phyloP scores from a whole-genome alignment of 805 yeast genomes.

The Tetrapisispora arboricola region DNA sequence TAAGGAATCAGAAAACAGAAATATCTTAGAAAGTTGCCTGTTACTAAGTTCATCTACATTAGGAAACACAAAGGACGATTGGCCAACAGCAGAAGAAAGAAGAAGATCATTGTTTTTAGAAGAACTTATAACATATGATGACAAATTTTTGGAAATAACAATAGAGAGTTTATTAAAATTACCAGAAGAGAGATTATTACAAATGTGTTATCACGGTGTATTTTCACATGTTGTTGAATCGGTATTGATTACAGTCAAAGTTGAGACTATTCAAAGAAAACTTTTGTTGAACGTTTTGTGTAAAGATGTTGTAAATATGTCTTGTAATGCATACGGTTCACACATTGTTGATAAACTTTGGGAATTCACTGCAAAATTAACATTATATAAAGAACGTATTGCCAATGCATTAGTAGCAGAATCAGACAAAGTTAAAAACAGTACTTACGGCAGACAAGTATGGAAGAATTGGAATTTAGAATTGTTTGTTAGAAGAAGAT shows the following conservation, averaged over 20 bases:
- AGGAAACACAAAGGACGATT: conserved; percentile 74
- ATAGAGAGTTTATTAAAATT: conserved; percentile 51
- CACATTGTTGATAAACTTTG: conserved; percentile 81
- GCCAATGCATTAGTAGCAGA: conserved; percentile 55
- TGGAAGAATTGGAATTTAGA: conserved; percentile 97
- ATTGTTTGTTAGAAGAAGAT: conserved; percentile 37
- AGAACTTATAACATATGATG: conserved; percentile 59
- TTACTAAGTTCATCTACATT: conserved; percentile 59
- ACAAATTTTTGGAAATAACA: conserved; percentile 44
- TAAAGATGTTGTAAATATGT: conserved; percentile 45
- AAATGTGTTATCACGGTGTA: conserved; percentile 82
- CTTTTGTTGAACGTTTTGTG: conserved; percentile 56
- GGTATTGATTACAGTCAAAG: conserved; percentile 41
- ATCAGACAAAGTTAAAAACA: conserved; percentile 64
- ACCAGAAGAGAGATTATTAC: conserved; percentile 50
- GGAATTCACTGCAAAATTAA: conserved; percentile 65
- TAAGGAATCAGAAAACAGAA: conserved; percentile 29
- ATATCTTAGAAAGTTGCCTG: conserved; percentile 58
- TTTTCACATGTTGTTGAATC: conserved; percentile 82
- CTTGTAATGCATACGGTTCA: conserved; percentile 85
- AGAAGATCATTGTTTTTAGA: conserved; percentile 68
- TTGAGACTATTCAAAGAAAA: conserved; percentile 48
- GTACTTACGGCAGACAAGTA: conserved; percentile 79
- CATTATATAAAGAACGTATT: conserved; percentile 77
- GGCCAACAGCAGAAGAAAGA: conserved; percentile 90